phyloP scores from a whole-genome alignment of 1,284 basidiomycete species.

The Hemileia vastatrix region DNA sequence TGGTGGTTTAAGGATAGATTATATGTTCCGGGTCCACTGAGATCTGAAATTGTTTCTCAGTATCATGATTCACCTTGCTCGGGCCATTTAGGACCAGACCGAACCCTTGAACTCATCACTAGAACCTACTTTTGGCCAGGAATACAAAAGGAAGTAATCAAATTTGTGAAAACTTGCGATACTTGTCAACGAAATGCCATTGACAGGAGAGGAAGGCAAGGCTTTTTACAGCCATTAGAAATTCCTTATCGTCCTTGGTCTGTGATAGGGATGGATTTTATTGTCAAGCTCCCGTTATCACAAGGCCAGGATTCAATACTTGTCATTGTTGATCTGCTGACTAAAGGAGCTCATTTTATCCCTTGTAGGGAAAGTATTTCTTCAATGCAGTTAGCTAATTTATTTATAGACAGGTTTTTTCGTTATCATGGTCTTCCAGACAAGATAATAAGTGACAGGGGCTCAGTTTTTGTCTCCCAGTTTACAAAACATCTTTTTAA shows the following conservation, averaged over 20 bases:
- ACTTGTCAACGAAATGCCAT: slow-evolving; percentile 4
- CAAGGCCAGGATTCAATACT: background rate
- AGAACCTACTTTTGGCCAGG: background rate
- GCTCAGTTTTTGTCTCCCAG: background rate
- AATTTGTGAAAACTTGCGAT: background rate
- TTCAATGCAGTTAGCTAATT: too few relatives aligned
- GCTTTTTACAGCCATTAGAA: slow-evolving; percentile 45
- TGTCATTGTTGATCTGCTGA: too few relatives aligned
- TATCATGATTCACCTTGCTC: background rate
- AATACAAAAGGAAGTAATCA: background rate
- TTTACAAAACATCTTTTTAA: background rate
- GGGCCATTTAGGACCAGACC: background rate
- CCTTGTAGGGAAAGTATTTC: too few relatives aligned
- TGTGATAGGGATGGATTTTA: slow-evolving; percentile 2
- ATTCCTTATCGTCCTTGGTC: background rate
- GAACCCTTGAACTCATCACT: background rate
- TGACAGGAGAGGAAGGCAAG: slow-evolving; percentile 23
- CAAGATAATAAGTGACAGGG: background rate
- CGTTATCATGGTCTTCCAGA: slow-evolving; percentile 7
- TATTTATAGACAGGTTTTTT: background rate
- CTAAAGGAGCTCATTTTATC: too few relatives aligned
- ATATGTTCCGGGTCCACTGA: background rate
- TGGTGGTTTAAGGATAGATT: background rate
- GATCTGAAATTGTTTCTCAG: background rate
- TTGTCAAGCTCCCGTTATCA: background rate